Percentiles rank a stretch among this genome's conserved stretches.
phyloP scores from a whole-genome alignment of 306 rosid species.

The Prunus dulcis region DNA sequence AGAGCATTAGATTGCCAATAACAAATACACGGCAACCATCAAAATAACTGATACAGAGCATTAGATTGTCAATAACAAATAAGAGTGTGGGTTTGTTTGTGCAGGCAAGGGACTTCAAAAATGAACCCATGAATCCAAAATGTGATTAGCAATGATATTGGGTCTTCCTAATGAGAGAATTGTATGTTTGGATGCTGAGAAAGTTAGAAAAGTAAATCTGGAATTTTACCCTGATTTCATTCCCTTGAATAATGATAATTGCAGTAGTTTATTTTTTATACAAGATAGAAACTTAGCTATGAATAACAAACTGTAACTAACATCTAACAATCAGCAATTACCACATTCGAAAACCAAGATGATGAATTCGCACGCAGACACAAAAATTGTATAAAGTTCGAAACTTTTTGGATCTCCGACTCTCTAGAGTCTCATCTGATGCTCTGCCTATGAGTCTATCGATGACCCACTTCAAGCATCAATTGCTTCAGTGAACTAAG shows the following conservation, averaged over 20 bases:
- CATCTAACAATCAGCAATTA: neutral
- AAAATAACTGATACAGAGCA: neutral
- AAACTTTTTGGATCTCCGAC: neutral
- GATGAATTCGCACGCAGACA: neutral
- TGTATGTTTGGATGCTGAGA: neutral
- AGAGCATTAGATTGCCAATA: neutral
- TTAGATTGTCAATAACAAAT: too few species aligned
- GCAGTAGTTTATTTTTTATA: too few species aligned
- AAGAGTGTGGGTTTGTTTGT: neutral
- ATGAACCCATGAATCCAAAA: neutral
- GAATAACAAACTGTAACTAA: too few species aligned
- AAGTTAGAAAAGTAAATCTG: too few species aligned
- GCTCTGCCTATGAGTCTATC: neutral
- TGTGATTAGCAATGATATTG: neutral
- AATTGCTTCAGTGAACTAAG: neutral
- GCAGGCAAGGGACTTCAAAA: neutral
- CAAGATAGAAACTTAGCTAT: too few species aligned
- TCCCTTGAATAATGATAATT: too few species aligned
- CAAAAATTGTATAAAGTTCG: neutral
- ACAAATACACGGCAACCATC: neutral
- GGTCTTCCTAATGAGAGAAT: neutral
- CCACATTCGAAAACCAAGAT: neutral
- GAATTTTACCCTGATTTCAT: too few species aligned
- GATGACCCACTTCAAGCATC: neutral
- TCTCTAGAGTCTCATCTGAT: neutral